These are phyloP conservation scores for Sphagnum magellanicum DNA, from an alignment of 228 moss, liverwort and hornwort genomes.

Conservation along the genomic window DNA sequence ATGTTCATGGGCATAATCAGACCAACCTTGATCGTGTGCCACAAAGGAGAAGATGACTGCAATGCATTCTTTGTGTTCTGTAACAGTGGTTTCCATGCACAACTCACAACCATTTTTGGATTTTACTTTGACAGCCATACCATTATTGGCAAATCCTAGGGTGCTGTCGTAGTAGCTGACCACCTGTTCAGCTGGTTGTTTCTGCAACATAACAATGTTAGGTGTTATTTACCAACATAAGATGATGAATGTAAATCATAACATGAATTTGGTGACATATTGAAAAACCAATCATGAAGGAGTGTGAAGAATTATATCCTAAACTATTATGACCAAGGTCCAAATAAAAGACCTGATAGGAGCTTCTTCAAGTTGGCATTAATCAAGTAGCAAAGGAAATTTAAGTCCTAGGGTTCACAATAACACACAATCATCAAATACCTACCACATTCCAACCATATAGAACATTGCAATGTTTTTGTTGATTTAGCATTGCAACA, in stretches of 20 bases:
- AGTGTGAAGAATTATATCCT: not conserved
- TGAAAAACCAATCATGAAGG: not conserved
- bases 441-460: too few species aligned
- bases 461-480: too few species aligned
- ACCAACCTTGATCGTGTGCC: slow-evolving; percentile 9
- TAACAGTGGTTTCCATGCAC: not conserved
- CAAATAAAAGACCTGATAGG: too few species aligned
- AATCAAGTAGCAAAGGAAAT: not conserved
- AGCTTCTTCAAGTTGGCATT: too few species aligned
- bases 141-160: slow-evolving; percentile 4
- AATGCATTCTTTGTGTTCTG: not conserved
- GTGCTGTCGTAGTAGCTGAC: not conserved
- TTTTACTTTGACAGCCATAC: not conserved
- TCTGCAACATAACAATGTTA: not conserved
- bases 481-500: not conserved
- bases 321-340: not conserved
- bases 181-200: not conserved
- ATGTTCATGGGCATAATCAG: not conserved
- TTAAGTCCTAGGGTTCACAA: not conserved
- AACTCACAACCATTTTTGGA: not conserved
- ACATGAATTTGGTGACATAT: not conserved
- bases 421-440: too few species aligned
- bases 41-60: not conserved
- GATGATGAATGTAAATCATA: not conserved
- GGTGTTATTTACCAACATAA: not conserved